Percentiles rank a stretch among this genome's conserved stretches.
Conservation (phyloP, 805 yeast species). For the Brettanomyces sp. region DNA sequence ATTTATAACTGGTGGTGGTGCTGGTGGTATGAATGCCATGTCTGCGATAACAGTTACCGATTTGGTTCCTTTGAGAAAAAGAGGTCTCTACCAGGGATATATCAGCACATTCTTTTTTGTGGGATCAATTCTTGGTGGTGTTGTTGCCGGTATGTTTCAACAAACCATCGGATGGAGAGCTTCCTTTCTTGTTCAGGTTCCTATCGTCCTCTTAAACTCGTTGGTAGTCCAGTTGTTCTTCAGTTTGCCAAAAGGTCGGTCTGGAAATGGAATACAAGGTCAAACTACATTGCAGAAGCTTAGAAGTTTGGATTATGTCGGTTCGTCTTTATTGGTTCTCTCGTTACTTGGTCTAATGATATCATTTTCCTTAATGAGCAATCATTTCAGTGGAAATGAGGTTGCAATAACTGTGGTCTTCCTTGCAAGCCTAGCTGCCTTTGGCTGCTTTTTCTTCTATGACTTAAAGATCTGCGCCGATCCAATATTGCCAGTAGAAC, state of each 20-base stretch:
- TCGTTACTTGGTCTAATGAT: conserved; percentile 48
- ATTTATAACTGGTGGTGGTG: conserved; percentile 79
- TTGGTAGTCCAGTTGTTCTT: conserved; percentile 28
- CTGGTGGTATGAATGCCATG: conserved; percentile 74
- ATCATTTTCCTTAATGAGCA: conserved; percentile 36
- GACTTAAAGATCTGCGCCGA: conserved; percentile 24
- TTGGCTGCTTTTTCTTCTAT: conserved; percentile 10
- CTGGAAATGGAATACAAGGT: conserved; percentile 15
- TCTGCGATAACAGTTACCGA: conserved; percentile 73
- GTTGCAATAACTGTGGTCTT: conserved; percentile 35
- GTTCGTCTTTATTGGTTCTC: conserved; percentile 49
- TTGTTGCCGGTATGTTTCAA: conserved; percentile 50
- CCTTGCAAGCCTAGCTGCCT: conserved; percentile 6
- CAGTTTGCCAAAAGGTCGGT: conserved; percentile 21
- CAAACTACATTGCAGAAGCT: not conserved
- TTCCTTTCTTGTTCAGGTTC: conserved; percentile 46
- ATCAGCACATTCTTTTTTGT: conserved; percentile 67
- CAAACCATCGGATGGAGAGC: conserved; percentile 55
- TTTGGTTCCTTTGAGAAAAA: conserved; percentile 60
- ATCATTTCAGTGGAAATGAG: conserved; percentile 43
- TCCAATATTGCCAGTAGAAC: conserved; percentile 59
- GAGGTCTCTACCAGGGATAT: conserved; percentile 79
- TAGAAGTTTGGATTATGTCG: conserved; percentile 47
- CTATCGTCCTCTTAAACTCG: conserved; percentile 37
- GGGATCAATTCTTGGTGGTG: conserved; percentile 70